These are phyloP conservation scores for Panicum miliaceum DNA, from an alignment of 176 grass and related monocot species.

Conservation along the genomic window DNA sequence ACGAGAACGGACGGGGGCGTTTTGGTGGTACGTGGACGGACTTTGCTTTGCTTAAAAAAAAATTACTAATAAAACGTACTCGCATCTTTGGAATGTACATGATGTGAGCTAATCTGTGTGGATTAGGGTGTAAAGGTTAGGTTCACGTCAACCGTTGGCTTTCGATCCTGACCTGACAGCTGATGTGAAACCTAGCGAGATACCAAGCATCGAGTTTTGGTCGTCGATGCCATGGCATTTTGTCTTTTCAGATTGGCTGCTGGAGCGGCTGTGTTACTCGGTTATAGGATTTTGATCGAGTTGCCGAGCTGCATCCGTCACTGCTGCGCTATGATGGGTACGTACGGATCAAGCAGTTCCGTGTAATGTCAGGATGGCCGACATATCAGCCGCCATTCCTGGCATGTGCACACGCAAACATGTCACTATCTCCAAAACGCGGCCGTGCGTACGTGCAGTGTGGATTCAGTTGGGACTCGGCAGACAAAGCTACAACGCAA, in stretches of 20 bases:
- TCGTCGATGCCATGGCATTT: not conserved
- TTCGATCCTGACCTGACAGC: not conserved
- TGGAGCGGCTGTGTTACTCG: not conserved
- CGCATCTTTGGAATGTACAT: not conserved
- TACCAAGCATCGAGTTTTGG: not conserved
- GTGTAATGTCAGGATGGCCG: no score
- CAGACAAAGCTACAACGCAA: no score
- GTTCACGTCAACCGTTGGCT: not conserved
- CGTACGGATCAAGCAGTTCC: no score
- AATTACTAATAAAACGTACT: not conserved
- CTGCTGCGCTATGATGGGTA: not conserved
- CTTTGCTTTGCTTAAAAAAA: not conserved
- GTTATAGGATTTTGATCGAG: not conserved
- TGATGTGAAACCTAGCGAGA: not conserved
- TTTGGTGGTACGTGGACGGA: not conserved
- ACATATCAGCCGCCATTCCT: no score
- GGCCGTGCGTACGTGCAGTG: no score
- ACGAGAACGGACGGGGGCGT: not conserved
- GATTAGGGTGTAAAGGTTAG: not conserved
- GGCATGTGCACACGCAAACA: no score
- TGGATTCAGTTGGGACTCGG: no score
- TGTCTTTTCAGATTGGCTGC: not conserved
- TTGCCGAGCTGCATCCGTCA: not conserved
- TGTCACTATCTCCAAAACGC: no score
- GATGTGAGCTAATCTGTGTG: constrained; percentile 3